Evolutionary conservation across 371 early-diverging fungal species (phyloP), one percentile per base, ranked within the genome.

Genomic region (Apophysomyces variabilis): DNA sequence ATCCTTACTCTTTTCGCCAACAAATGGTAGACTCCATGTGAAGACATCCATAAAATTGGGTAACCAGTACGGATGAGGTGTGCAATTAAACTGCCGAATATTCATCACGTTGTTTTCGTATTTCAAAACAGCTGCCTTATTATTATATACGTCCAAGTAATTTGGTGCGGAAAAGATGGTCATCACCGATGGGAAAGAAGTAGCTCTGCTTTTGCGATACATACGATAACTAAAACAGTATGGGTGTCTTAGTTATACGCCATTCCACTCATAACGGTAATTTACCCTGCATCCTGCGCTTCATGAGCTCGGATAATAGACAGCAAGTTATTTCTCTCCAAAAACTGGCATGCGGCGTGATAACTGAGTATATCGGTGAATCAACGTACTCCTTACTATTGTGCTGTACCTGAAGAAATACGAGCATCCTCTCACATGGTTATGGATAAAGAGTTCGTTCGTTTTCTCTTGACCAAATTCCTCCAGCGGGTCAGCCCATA

Each of bases 401-500:
- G 5, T 26, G 14, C 12, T 8, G 21, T 72, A 90, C 88, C 87
- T 90, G 84, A 88, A 93, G 71, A 93, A 96, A 78, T 95, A 97
- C 1, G 97, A 96, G 69, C 98, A 97, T 1, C 98, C 97, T 66
- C 99, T 85, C 32, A 95, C 94, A 64, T 90, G 87, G 72, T 98
- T 97, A 81, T 95, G 95, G 38, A 91, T 77, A 74, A 94, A 98
- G 50, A 85, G 82, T 60, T 92, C 92, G 60, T 86, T 85, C 6
- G 87, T 89, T 60, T 89, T 85, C 74, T 96, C 97, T 66, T 92
- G 89, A n/a, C 95, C 96, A 88, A 94, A 97, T 64, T 95, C 96
- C 72, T 95, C 96, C 62, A 92, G 78, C 38, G 99, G 99, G 82
- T 99, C 99, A 6, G 99, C 90, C 99, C 99, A 99, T 50, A 99